These are phyloP conservation scores for Coemansia erecta DNA, from an alignment of 192 early-diverging fungal species.

Conservation along the genomic window DNA sequence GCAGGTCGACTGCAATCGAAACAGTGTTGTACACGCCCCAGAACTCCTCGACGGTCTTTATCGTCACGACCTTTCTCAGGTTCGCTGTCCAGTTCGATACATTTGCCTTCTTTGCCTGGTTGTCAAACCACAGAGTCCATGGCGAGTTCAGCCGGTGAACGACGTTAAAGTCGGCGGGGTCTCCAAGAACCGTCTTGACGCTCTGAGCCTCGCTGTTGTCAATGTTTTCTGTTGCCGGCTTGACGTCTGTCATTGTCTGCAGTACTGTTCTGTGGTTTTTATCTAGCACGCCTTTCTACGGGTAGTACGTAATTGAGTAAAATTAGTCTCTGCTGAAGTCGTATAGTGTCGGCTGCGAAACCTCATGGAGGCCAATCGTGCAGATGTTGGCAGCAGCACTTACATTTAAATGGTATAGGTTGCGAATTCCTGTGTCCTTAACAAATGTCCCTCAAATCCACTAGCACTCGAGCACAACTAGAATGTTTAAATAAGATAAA, in stretches of 20 bases:
- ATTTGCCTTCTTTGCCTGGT: constrained; percentile 75
- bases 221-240: constrained; percentile 6
- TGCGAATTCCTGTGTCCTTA: background rate
- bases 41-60: constrained; percentile 94
- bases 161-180: constrained; percentile 71
- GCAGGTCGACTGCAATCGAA: constrained; percentile 67
- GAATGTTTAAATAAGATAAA: too few species aligned
- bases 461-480: too few species aligned
- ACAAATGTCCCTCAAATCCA: background rate
- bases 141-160: constrained; percentile 85
- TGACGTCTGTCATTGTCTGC: constrained; percentile 33
- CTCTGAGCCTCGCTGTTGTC: constrained; percentile 5
- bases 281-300: background rate
- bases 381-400: background rate
- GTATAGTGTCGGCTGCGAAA: too few species aligned
- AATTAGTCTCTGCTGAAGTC: too few species aligned
- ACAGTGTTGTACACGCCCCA: constrained; percentile 96
- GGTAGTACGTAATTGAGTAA: background rate
- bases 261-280: background rate
- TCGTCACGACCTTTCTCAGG: constrained; percentile 86
- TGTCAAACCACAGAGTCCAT: constrained; percentile 97
- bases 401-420: constrained; percentile 1
- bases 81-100: constrained; percentile 77
- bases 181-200: constrained; percentile 57
- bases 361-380: too few species aligned